Base-by-base conservation (phyloP, 768 basidiomycete species). In the Pseudohyphozyma bogoriensis region DNA sequence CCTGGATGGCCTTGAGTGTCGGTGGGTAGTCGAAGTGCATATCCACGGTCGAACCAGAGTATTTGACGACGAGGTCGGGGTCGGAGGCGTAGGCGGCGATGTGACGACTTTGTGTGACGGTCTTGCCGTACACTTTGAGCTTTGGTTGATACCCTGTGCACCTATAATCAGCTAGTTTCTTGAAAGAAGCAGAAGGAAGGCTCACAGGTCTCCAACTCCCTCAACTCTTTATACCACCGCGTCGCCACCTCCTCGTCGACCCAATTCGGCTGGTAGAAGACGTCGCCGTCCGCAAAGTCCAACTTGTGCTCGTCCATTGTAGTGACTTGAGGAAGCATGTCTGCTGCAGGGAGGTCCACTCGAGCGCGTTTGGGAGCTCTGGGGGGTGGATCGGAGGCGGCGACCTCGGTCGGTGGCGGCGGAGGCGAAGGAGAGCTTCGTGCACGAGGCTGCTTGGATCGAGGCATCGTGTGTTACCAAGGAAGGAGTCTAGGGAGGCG, bases 121-220 rank as follows among this genome's bases (percentile, higher is more conserved):
- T 63, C 35, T 74, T 72, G 36, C 77, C 77, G 66, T 78, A 77
- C 51, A 78, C 67, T 56, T 75, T 75, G 26, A 78, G 72, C 13
- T 65, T 73, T 0, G 77, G 77, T 51, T 74, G 75, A 56, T 78
- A 73, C 73, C 73, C 76, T 77, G 59, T 6, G 12, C 15, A 39
- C 15, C n/a, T 35, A 20, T n/a, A n/a, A 40, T 37, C n/a, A 39
- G 37, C 18, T 37, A n/a, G 46, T n/a, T 15, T 16, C 32, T 26
- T 18, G 4, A 3, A 3, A 5, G 20, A 8, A 13, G 7, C 18
- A 26, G 11, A 24, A 1, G 16, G 5, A 11, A 0, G 2, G 52
- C 76, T 50, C 46, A 76, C 76, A 77, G 1, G 73, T 73, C 13
- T 73, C 70, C 20, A 77, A 63, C 11, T 59, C 55, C 5, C 71